phyloP scores from a whole-genome alignment of 2,329 filamentous ascomycete species.

The Arthrobotrys megalospora region DNA sequence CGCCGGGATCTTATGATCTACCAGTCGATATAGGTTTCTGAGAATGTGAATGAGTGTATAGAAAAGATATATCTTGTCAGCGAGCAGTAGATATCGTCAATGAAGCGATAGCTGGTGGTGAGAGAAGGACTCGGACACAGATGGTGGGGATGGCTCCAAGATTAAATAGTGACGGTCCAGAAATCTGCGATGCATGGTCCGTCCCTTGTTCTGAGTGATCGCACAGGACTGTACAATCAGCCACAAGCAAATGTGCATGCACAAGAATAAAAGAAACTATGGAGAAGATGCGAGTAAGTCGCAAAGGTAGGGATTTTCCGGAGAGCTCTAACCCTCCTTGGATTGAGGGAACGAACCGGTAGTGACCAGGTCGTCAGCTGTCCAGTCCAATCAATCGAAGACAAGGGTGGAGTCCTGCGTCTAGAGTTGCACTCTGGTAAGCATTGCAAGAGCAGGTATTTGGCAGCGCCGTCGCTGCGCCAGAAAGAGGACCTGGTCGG shows the following conservation, averaged over 20 bases:
- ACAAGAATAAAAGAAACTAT: slow-evolving; percentile 50
- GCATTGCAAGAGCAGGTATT: slow-evolving; percentile 23
- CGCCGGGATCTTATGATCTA: slow-evolving; percentile 57
- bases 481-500: slow-evolving; percentile 22
- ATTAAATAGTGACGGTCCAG: slow-evolving; percentile 58
- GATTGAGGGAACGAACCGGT: slow-evolving; percentile 55
- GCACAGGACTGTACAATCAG: slow-evolving; percentile 48
- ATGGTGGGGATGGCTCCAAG: slow-evolving; percentile 59
- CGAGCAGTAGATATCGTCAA: slow-evolving; percentile 55
- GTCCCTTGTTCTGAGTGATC: slow-evolving; percentile 56
- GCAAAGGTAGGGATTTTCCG: slow-evolving; percentile 61
- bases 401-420: slow-evolving; percentile 51
- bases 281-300: slow-evolving; percentile 60
- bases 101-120: slow-evolving; percentile 60
- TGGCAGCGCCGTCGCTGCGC: slow-evolving; percentile 38
- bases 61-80: slow-evolving; percentile 60
- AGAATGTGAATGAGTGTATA: slow-evolving; percentile 51
- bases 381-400: slow-evolving; percentile 59
- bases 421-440: slow-evolving; percentile 48
- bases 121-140: slow-evolving; percentile 57
- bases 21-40: slow-evolving; percentile 58
- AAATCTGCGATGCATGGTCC: slow-evolving; percentile 53
- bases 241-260: slow-evolving; percentile 56
- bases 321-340: slow-evolving; percentile 59
- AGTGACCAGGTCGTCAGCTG: slow-evolving; percentile 58